Evolutionary conservation across 768 basidiomycete species (phyloP).

Genomic region (Dioszegia hungarica): DNA sequence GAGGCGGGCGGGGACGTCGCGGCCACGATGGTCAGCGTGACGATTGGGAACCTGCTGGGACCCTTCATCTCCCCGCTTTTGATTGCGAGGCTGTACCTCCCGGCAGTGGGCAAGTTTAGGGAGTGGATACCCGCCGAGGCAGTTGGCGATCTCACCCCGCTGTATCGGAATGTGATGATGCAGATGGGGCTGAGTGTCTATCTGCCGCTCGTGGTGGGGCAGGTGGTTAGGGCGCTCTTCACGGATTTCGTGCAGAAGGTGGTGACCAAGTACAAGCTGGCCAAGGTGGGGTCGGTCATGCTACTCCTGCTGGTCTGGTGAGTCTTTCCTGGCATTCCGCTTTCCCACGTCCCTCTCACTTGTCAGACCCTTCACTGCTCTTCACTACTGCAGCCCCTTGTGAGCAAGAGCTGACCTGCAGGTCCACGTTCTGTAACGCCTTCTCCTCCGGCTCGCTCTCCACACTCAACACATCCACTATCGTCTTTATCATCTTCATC

Average conservation of each 20-base stretch:
- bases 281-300: constrained; percentile 36
- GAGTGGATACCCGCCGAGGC: constrained; percentile 37
- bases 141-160: constrained; percentile 4
- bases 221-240: constrained; percentile 34
- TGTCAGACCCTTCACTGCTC: too few relatives aligned
- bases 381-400: too few relatives aligned
- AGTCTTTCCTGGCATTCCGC: too few relatives aligned
- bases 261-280: constrained; percentile 21
- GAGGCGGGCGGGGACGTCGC: constrained; percentile 43
- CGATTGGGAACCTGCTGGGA: constrained; percentile 39
- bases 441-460: constrained; percentile 15
- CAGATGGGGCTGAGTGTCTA: constrained; percentile 43
- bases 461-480: constrained; percentile 2
- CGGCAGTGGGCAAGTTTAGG: constrained; percentile 14
- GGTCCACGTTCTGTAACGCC: constrained; percentile 23
- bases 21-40: constrained; percentile 43
- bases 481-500: constrained; percentile 26
- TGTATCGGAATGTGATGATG: constrained; percentile 15
- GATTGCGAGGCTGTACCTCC: constrained; percentile 31
- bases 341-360: too few relatives aligned
- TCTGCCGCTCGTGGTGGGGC: constrained; percentile 43
- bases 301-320: constrained; percentile 42
- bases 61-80: constrained; percentile 44
- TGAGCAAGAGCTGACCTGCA: constrained; percentile 5
- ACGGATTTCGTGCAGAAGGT: constrained; percentile 29